These are phyloP conservation scores for Ceratocystis albifundus DNA, from an alignment of 2,329 filamentous ascomycete species.

Conservation along the genomic window DNA sequence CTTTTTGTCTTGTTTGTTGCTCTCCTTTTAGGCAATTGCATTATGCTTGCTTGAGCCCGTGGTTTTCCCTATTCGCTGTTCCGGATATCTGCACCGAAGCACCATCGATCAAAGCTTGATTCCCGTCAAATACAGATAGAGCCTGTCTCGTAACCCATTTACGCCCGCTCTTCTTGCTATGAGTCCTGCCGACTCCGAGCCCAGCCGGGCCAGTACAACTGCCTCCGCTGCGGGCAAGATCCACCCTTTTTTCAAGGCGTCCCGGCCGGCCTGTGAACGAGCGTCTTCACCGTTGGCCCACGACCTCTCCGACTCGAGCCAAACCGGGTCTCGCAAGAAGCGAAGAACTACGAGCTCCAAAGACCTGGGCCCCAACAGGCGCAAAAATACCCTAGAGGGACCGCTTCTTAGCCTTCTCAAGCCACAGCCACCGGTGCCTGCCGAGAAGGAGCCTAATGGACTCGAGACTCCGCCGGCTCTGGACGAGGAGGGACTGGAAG, in stretches of 20 bases:
- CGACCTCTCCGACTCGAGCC: slow-evolving; percentile 18
- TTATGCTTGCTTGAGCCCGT: neutral
- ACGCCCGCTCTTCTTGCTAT: neutral
- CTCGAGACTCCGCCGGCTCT: slow-evolving; percentile 13
- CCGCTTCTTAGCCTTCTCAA: slow-evolving; percentile 20
- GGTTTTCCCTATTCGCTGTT: neutral
- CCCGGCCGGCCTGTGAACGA: slow-evolving; percentile 13
- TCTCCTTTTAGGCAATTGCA: neutral
- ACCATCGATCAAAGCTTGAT: neutral
- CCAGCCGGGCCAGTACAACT: neutral
- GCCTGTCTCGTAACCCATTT: neutral
- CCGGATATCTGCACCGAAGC: neutral
- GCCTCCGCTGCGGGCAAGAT: slow-evolving; percentile 7
- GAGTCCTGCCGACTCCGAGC: neutral
- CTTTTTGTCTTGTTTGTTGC: neutral
- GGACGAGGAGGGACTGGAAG: slow-evolving; percentile 17
- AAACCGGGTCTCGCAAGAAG: slow-evolving; percentile 18
- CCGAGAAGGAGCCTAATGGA: neutral
- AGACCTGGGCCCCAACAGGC: neutral
- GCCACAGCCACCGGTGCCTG: neutral
- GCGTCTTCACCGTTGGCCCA: neutral
- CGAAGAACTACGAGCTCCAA: slow-evolving; percentile 15
- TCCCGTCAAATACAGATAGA: neutral
- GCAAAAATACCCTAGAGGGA: slow-evolving; percentile 14
- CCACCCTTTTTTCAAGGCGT: slow-evolving; percentile 22